Evolutionary conservation across 202 grass and related monocot species (phyloP).

Genomic region (Panicum hallii): DNA sequence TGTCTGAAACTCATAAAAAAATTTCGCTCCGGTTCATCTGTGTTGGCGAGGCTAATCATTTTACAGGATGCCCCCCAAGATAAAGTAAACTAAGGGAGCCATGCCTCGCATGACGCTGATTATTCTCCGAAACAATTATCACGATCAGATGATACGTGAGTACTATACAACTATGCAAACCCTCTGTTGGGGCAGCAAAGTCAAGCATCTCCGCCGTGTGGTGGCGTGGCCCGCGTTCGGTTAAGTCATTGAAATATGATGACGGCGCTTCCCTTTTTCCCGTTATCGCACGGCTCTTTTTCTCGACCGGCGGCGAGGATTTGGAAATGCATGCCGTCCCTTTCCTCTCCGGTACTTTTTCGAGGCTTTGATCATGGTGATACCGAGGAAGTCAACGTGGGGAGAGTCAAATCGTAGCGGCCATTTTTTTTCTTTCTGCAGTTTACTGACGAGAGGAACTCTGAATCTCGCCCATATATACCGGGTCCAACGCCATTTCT

Average conservation of each 20-base stretch:
- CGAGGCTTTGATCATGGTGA: not conserved
- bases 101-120: conserved; percentile 32
- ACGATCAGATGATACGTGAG: conserved; percentile 32
- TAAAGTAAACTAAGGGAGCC: conserved; percentile 30
- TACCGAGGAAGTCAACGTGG: not conserved
- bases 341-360: not conserved
- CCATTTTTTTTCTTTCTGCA: not conserved
- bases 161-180: not conserved
- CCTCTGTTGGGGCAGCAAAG: conserved; percentile 26
- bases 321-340: not conserved
- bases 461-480: not conserved
- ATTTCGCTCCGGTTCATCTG: conserved; percentile 9
- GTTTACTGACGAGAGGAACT: not conserved
- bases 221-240: conserved; percentile 22
- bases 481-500: not conserved
- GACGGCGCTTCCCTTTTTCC: not conserved
- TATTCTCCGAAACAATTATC: conserved; percentile 39
- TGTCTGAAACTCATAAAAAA: conserved; percentile 30
- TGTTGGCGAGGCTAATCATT: conserved; percentile 41
- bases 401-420: not conserved
- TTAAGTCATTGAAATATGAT: conserved; percentile 46
- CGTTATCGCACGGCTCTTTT: conserved; percentile 35
- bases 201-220: conserved; percentile 34
- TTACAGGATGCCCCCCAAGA: conserved; percentile 24
- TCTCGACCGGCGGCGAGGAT: not conserved